Evolutionary conservation across 352 stramenopile species (phyloP).

Genomic region (Phytophthora foliorum): DNA sequence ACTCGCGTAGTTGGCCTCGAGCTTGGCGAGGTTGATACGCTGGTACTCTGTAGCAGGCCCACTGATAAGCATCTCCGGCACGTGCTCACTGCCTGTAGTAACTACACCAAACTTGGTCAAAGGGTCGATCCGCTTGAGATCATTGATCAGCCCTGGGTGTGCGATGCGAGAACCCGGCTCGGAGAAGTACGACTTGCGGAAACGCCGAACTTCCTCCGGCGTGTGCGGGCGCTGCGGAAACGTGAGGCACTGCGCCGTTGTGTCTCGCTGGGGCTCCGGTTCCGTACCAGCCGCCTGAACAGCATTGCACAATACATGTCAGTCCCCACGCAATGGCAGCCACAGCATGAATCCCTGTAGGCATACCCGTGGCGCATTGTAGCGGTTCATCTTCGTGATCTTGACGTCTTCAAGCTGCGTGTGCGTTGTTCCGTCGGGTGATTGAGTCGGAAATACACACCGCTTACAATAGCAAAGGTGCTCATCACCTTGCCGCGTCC

Average conservation of each 20-base stretch:
- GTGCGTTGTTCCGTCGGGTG: conserved; percentile 5
- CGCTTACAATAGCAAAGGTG: conserved; percentile 13
- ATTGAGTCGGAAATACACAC: conserved; percentile 11
- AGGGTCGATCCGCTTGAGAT: conserved; percentile 73
- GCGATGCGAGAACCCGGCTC: conserved; percentile 79
- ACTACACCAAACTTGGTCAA: conserved; percentile 73
- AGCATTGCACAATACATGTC: background rate
- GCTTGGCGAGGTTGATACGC: conserved; percentile 71
- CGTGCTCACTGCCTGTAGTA: conserved; percentile 77
- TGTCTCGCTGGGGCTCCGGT: conserved; percentile 51
- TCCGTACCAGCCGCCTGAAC: conserved; percentile 56
- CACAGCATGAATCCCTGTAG: background rate
- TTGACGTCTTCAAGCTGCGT: background rate
- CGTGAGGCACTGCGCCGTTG: conserved; percentile 59
- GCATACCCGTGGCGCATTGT: conserved; percentile 42
- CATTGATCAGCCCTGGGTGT: conserved; percentile 83
- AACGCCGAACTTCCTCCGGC: conserved; percentile 78
- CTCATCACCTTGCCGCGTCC: conserved; percentile 5
- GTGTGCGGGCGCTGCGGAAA: conserved; percentile 71
- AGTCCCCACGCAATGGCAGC: background rate
- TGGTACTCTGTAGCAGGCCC: conserved; percentile 65
- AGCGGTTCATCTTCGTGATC: conserved; percentile 29
- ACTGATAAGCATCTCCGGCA: conserved; percentile 65
- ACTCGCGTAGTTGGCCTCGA: conserved; percentile 83
- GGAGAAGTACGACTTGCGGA: conserved; percentile 87